A percentile compares a stretch with the other conserved stretches of the same genome.
phyloP scores from a whole-genome alignment of 1,139 yeast genomes.

The Suzukiozyma palmioleophila region DNA sequence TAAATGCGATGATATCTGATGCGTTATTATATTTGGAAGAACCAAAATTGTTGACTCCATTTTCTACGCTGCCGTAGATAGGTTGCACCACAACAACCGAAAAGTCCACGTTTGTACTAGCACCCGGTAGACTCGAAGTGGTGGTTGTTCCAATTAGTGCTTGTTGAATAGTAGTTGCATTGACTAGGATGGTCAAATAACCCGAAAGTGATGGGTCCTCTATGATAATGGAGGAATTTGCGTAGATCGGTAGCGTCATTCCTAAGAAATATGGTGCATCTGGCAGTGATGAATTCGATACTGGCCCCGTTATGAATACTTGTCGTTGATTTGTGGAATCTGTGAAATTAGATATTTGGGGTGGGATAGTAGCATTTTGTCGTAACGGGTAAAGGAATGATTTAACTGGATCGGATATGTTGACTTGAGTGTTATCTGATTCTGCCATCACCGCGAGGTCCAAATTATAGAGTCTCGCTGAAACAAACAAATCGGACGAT shows the following conservation, averaged over 20 bases:
- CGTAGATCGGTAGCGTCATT: conserved; percentile 64
- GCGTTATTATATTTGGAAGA: conserved; percentile 4
- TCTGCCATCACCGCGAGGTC: conserved; percentile 34
- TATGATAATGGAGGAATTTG: conserved; percentile 67
- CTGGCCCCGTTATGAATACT: conserved; percentile 59
- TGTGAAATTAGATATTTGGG: conserved; percentile 13
- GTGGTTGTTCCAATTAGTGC: conserved; percentile 50
- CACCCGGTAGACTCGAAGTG: conserved; percentile 5
- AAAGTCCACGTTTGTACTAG: conserved; percentile 22
- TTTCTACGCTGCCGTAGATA: conserved; percentile 14
- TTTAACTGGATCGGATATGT: conserved; percentile 25
- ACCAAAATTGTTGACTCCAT: conserved; percentile 10
- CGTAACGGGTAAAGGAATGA: conserved; percentile 52
- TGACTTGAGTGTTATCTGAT: conserved; percentile 26
- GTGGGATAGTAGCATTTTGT: conserved; percentile 42
- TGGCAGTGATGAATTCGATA: conserved; percentile 30
- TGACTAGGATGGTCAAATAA: conserved; percentile 61
- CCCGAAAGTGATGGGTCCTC: conserved; percentile 62
- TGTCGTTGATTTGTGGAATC: conserved; percentile 22
- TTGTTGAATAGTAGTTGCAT: conserved; percentile 48
- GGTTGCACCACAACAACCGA: conserved; percentile 32
- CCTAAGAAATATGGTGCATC: conserved; percentile 45
- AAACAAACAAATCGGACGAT: conserved; percentile 60
- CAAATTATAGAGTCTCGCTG: conserved; percentile 65
- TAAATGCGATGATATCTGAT: conserved; percentile 25